Base-by-base conservation (phyloP, 2,329 filamentous ascomycete genomes). In the Fusarium piperis region DNA sequence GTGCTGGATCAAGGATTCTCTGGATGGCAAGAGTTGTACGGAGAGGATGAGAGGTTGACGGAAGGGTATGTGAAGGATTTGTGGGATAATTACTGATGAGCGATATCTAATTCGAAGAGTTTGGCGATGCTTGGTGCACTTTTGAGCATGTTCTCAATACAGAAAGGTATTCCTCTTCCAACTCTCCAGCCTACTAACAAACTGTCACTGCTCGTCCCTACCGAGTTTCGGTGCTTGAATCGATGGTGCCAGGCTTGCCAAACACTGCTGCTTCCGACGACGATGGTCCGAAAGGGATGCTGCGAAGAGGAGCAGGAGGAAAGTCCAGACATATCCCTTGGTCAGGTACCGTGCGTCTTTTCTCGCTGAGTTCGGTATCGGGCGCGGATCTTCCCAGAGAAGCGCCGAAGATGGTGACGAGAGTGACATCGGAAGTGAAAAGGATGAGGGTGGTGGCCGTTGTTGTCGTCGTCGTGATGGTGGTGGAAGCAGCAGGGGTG, bases 21-120 rank as follows among this genome's bases (percentile, higher is more conserved):
- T 15, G 89, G 91, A 64, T 99, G 96, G 96, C 94, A 97, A 86
- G 91, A 97, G 83, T 85, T 88, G 74, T 93, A 91, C 82, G 95
- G 94, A 0, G 85, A 89, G 59, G 94, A 98, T 82, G 85, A 91
- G 78, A 84, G 90, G 71, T 83, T 99, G 80, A 98, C 96, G 0
- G 94, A 97, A 81, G 93, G 86, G 1, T 98, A 94, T 81, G 86
- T 88, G 62, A 94, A 93, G 83, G 94, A 97, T 82, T 83, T 98
- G 55, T 98, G 95, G 95, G 86, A 88, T 72, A 86, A 89, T 65
- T 87, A 85, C 67, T 87, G 6, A 48, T 75, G 70, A 48, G 13
- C 3, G 33, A 13, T 4, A 35, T 16, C 13, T 23, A 28, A 23
- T 12, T 38, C 6, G 6, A 2, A 18, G 32, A 23, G 33, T 55